Conservation (phyloP, 2,329 filamentous ascomycete species). For the Stachybotrys elegans region DNA sequence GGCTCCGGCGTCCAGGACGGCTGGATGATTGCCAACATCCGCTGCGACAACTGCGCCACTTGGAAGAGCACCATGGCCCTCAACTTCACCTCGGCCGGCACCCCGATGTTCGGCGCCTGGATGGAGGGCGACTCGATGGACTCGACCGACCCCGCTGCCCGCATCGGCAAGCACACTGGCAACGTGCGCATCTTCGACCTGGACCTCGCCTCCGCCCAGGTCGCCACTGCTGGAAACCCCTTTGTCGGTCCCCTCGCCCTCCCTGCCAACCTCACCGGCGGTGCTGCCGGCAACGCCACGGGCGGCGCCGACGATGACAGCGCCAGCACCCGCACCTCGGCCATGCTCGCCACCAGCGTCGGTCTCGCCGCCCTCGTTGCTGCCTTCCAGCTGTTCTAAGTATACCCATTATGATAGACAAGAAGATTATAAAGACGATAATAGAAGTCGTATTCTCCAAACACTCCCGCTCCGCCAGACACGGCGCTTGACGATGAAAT, state of each 20-base stretch:
- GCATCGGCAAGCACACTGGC: conserved; percentile 36
- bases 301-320: neutral
- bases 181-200: conserved; percentile 31
- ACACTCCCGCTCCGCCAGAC: too few relatives aligned
- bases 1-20: too few relatives aligned
- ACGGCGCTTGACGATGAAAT: too few relatives aligned
- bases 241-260: conserved; percentile 24
- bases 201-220: conserved; percentile 36
- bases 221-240: conserved; percentile 41
- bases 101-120: conserved; percentile 39
- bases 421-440: too few relatives aligned
- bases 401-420: too few relatives aligned
- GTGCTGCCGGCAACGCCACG: conserved; percentile 3
- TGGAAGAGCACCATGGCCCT: neutral
- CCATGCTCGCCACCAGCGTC: neutral
- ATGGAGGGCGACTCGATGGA: conserved; percentile 32
- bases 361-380: neutral
- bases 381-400: too few relatives aligned
- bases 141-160: conserved; percentile 26
- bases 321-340: neutral
- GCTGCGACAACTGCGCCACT: too few relatives aligned
- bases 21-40: too few relatives aligned
- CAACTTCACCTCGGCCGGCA: neutral
- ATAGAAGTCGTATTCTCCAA: too few relatives aligned
- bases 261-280: conserved; percentile 5